Conservation (phyloP, 1,139 yeast species). For the Meyerozyma carpophila region DNA sequence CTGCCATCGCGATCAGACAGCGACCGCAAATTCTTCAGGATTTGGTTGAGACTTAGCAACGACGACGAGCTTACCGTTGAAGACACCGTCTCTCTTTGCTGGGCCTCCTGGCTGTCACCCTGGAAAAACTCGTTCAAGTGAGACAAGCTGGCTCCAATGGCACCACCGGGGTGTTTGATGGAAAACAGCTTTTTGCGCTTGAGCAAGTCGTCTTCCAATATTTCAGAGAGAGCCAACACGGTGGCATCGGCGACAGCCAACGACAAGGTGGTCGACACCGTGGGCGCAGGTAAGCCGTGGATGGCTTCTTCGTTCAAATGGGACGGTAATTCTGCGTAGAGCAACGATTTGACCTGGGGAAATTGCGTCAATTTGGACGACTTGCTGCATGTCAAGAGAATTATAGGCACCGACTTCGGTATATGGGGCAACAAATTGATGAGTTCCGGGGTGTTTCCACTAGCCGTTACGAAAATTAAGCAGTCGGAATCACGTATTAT, state of each 20-base stretch:
- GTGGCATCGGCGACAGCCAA: slow-evolving; percentile 76
- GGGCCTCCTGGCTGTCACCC: slow-evolving; percentile 2
- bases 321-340: slow-evolving; percentile 60
- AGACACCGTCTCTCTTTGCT: slow-evolving; percentile 5
- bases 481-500: slow-evolving; percentile 57
- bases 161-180: slow-evolving; percentile 84
- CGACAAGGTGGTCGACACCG: slow-evolving; percentile 75
- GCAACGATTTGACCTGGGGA: slow-evolving; percentile 43
- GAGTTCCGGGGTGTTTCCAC: slow-evolving; percentile 83
- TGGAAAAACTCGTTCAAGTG: slow-evolving; percentile 26
- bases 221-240: slow-evolving; percentile 65
- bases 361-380: slow-evolving; percentile 41
- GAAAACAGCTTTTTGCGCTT: slow-evolving; percentile 56
- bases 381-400: slow-evolving; percentile 60
- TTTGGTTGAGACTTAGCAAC: slow-evolving; percentile 24
- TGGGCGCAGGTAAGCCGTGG: slow-evolving; percentile 88
- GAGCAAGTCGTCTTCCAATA: slow-evolving; percentile 51
- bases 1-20: slow-evolving; percentile 2
- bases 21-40: slow-evolving; percentile 14
- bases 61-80: slow-evolving; percentile 22
- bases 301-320: slow-evolving; percentile 54
- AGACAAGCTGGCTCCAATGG: slow-evolving; percentile 60
- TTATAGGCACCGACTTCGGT: slow-evolving; percentile 46
- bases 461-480: slow-evolving; percentile 64
- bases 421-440: slow-evolving; percentile 55